Conservation (phyloP, 2,329 filamentous ascomycete species). For the Trichoderma sp. region DNA sequence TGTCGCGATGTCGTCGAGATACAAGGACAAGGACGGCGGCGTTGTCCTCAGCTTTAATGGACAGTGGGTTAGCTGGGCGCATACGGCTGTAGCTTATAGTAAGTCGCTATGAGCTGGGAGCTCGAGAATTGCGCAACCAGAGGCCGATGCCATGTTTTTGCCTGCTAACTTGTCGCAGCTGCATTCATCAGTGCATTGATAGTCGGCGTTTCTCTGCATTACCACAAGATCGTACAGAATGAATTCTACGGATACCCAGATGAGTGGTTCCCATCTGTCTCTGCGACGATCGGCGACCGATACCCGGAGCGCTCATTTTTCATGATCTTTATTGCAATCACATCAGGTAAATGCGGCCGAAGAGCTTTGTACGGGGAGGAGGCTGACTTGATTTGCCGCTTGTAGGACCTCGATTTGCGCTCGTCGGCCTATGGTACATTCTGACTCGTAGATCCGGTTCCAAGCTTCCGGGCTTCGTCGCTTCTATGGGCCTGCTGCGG, state of each 20-base stretch:
- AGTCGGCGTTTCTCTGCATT: conserved; percentile 79
- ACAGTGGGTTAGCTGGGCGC: conserved; percentile 84
- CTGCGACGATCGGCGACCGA: conserved; percentile 92
- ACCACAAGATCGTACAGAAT: conserved; percentile 96
- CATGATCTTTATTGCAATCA: conserved; percentile 95
- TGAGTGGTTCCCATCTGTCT: conserved; percentile 96
- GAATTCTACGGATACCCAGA: conserved; percentile 92
- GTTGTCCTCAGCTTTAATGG: conserved; percentile 69
- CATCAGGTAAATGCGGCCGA: conserved; percentile 62
- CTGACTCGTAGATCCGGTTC: conserved; percentile 74
- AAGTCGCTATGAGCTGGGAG: conserved; percentile 31
- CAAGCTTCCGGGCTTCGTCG: conserved; percentile 76
- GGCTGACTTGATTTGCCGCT: conserved; percentile 5
- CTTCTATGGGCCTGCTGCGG: conserved; percentile 75
- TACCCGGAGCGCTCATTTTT: conserved; percentile 97
- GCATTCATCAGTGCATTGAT: conserved; percentile 85
- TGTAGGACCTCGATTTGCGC: conserved; percentile 79
- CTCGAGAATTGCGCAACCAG: background rate
- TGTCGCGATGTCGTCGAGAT: conserved; percentile 42
- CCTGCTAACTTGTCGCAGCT: conserved; percentile 42
- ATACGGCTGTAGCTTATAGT: conserved; percentile 83
- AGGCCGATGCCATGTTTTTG: conserved; percentile 22
- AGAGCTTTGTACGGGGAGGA: background rate
- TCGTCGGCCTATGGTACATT: conserved; percentile 90
- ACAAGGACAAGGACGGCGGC: conserved; percentile 64